Percentiles rank a stretch among this genome's conserved stretches.
Conservation (phyloP, 2,329 filamentous ascomycete species). For the Dothideomycetes sp. region DNA sequence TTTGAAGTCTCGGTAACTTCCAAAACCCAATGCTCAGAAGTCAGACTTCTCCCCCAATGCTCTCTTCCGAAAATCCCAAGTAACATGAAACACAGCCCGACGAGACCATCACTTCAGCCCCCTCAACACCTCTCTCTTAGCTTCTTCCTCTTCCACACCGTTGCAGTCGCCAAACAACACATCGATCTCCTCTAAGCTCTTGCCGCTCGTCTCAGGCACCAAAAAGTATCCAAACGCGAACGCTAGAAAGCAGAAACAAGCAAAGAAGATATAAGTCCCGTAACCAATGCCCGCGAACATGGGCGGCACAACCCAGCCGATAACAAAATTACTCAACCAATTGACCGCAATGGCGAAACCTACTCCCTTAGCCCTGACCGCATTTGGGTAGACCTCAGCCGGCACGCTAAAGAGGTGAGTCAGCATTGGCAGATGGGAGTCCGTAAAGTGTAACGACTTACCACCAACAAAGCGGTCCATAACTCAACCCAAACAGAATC, state of each 20-base stretch:
- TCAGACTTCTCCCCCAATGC: too few relatives aligned
- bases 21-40: too few relatives aligned
- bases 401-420: conserved; percentile 3
- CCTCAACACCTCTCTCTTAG: too few relatives aligned
- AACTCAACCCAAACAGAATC: conserved; percentile 56
- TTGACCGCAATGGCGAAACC: conserved; percentile 47
- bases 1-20: too few relatives aligned
- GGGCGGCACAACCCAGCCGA: conserved; percentile 41
- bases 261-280: conserved; percentile 63
- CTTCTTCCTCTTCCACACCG: too few relatives aligned
- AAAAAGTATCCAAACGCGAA: conserved; percentile 42
- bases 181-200: conserved; percentile 46
- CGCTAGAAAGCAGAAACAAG: conserved; percentile 50
- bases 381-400: conserved; percentile 64
- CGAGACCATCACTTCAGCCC: too few relatives aligned
- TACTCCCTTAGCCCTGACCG: conserved; percentile 59
- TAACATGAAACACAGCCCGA: too few relatives aligned
- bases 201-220: conserved; percentile 44
- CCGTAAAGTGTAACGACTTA: too few relatives aligned
- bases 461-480: too few relatives aligned
- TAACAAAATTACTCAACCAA: conserved; percentile 23
- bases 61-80: too few relatives aligned
- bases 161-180: conserved; percentile 25
- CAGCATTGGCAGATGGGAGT: too few relatives aligned
- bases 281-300: conserved; percentile 55